A percentile compares a stretch with the other conserved stretches of the same genome.
Evolutionary conservation across 1,139 yeast species (phyloP).

Genomic region (Zygoascus meyerae): DNA sequence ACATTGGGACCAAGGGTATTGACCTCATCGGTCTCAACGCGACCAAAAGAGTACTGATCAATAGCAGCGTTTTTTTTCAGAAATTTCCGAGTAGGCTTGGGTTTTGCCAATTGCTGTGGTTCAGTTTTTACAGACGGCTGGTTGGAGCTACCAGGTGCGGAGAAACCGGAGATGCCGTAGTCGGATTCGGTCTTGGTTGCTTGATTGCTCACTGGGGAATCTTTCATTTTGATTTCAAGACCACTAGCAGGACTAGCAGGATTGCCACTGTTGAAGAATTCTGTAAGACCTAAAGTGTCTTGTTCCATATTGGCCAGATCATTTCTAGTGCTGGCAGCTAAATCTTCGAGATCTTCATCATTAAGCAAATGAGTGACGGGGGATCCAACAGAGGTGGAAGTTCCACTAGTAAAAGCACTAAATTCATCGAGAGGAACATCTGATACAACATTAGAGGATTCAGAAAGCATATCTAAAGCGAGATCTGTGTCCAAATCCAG

Average conservation of each 20-base stretch:
- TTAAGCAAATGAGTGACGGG: slow-evolving; percentile 8
- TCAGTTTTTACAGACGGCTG: no score
- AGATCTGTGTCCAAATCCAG: slow-evolving; percentile 22
- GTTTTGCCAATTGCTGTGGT: no score
- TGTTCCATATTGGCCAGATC: not conserved
- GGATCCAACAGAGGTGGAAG: slow-evolving; percentile 5
- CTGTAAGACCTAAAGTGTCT: not conserved
- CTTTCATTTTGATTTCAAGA: not conserved
- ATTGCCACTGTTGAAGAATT: no score
- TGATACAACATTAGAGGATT: slow-evolving; percentile 5
- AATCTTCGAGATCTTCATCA: not conserved
- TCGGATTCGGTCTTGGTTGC: no score
- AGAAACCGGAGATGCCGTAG: no score
- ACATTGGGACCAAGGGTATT: not conserved
- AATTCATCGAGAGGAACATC: not conserved
- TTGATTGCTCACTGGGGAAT: no score
- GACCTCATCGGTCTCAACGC: slow-evolving; percentile 5
- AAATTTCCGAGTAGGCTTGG: not conserved
- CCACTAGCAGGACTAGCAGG: slow-evolving; percentile 1
- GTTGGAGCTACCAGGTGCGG: no score
- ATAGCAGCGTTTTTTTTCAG: slow-evolving; percentile 1
- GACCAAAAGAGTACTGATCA: slow-evolving; percentile 7
- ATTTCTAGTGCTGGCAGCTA: not conserved
- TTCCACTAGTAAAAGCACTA: not conserved
- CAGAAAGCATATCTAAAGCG: slow-evolving; percentile 23